These are phyloP conservation scores for Diplocarpon mali DNA, from an alignment of 2,329 filamentous ascomycete genomes.

Conservation along the genomic window DNA sequence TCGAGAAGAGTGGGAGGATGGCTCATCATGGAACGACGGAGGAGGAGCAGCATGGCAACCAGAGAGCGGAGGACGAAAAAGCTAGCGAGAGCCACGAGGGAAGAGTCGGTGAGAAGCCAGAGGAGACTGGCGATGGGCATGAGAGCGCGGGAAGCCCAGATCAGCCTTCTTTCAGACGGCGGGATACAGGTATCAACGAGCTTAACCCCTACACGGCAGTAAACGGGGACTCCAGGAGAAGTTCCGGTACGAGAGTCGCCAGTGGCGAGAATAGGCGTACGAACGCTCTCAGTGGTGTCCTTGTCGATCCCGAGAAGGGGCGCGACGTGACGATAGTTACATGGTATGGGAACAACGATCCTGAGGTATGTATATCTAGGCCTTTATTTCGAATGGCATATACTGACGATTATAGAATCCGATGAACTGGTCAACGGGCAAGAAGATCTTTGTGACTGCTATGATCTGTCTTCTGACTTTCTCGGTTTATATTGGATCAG, in stretches of 20 bases:
- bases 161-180: not conserved
- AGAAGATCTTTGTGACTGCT: conserved; percentile 34
- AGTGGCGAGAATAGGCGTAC: conserved; percentile 11
- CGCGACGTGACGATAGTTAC: conserved; percentile 37
- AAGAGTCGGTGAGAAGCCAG: not conserved
- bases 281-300: conserved; percentile 32
- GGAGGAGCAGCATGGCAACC: conserved; percentile 21
- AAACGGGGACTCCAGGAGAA: not conserved
- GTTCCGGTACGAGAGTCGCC: conserved; percentile 10
- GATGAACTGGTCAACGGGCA: conserved; percentile 38
- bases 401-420: conserved; percentile 36
- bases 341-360: conserved; percentile 40
- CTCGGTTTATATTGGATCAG: conserved; percentile 40
- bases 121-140: conserved; percentile 14
- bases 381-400: conserved; percentile 23
- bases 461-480: conserved; percentile 45
- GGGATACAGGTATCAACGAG: not conserved
- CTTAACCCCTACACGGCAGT: not conserved
- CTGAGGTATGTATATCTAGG: conserved; percentile 27
- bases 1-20: conserved; percentile 37
- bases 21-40: conserved; percentile 34
- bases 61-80: not conserved
- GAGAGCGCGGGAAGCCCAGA: conserved; percentile 10
- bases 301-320: conserved; percentile 41
- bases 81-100: not conserved